Base-by-base conservation (phyloP, 352 stramenopile genomes). In the Phytophthora capsici region DNA sequence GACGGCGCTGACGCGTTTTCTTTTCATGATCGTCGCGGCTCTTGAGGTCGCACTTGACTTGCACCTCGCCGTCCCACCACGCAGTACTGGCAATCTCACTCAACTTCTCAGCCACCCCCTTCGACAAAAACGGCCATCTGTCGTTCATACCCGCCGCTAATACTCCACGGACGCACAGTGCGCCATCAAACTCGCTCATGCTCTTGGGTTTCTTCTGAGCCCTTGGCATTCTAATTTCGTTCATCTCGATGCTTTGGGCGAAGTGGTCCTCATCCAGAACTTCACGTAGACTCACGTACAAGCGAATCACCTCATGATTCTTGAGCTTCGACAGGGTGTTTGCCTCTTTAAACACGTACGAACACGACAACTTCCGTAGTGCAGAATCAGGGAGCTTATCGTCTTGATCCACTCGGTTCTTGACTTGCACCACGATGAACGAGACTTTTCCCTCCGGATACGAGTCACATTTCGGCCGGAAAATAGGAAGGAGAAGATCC, bases 371-470 rank as follows among this genome's bases (percentile, higher is more conserved):
- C 25, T 28, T 28, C 6, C 25, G 25, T 28, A 41, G 36, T 7
- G 36, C 36, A 8, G 36, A 41, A 12, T 3, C 36, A 41, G 36
- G 36, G 14, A 41, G 20, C 14, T 41, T 41, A 13, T 5, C 7
- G n/a, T 41, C 36, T 19, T 19, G 8, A 5, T 41, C 2, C 36
- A 19, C 19, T 23, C 12, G 28, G 20, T 44, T 19, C 8, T 32
- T 44, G 12, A 55, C 48, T 55, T 44, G 48, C 8, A 55, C 48
- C 30, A 55, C 19, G 4, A 55, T 34, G 19, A 23, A 45, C 12
- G 48, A 55, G 5, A 41, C 10, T 4, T 16, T 41, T 41, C n/a
- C 36, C 5, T n/a, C 36, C 2, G 13, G 14, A 41, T 17, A 19
- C 8, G 28, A 4, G 28, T 34, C 9, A 13, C 9, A 10, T 34